These are phyloP conservation scores for Didymella lethalis DNA, from an alignment of 2,329 filamentous ascomycete species.

Conservation along the genomic window DNA sequence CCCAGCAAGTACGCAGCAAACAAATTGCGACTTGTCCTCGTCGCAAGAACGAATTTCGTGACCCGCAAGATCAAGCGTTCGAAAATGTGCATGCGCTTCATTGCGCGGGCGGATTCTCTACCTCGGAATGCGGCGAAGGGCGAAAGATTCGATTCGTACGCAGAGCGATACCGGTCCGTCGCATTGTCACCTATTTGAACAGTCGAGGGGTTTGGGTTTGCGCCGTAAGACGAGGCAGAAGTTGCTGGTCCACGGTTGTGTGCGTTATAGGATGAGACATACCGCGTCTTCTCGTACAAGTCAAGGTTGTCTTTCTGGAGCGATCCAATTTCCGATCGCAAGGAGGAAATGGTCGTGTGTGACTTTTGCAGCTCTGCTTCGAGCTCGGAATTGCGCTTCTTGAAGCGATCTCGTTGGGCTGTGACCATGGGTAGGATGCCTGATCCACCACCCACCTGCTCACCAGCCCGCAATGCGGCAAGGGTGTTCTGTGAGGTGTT, in stretches of 20 bases:
- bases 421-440: conserved; percentile 98
- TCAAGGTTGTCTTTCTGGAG: conserved; percentile 96
- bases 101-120: conserved; percentile 88
- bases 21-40: conserved; percentile 86
- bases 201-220: conserved; percentile 78
- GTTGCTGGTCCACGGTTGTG: conserved; percentile 70
- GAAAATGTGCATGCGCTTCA: conserved; percentile 90
- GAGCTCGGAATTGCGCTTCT: conserved; percentile 90
- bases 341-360: conserved; percentile 80
- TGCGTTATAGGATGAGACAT: conserved; percentile 91
- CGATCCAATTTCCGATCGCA: conserved; percentile 89
- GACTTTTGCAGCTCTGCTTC: conserved; percentile 88
- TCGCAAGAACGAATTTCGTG: conserved; percentile 89
- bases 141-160: conserved; percentile 94
- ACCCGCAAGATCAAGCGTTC: conserved; percentile 91
- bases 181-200: conserved; percentile 63
- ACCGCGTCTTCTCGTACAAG: conserved; percentile 96
- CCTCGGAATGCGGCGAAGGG: conserved; percentile 95
- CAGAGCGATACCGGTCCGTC: conserved; percentile 81
- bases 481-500: conserved; percentile 53
- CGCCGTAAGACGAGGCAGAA: conserved; percentile 67
- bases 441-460: conserved; percentile 75
- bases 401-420: conserved; percentile 96
- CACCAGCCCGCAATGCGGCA: conserved; percentile 67
- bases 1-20: conserved; percentile 92